Evolutionary conservation across 2,329 filamentous ascomycete genomes (phyloP).

Genomic region (Trichoderma guizhouense): DNA sequence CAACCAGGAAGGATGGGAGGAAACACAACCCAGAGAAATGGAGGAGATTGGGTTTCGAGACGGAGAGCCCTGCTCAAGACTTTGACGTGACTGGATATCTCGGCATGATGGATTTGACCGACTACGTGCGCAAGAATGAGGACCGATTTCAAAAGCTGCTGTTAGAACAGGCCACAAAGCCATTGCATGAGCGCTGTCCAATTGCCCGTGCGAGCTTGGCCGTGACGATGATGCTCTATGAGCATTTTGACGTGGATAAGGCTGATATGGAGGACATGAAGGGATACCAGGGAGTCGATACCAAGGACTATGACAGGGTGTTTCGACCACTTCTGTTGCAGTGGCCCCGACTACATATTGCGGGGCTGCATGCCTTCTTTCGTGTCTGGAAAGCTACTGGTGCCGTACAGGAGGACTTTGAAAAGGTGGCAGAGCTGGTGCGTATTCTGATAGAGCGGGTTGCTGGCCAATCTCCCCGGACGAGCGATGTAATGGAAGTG

Average conservation of each 20-base stretch:
- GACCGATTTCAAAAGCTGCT: constrained; percentile 90
- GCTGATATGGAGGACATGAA: constrained; percentile 75
- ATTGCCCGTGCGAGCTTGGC: constrained; percentile 82
- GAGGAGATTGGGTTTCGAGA: constrained; percentile 86
- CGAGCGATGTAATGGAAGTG: constrained; percentile 79
- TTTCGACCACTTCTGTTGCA: constrained; percentile 87
- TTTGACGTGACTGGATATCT: constrained; percentile 85
- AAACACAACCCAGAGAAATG: constrained; percentile 88
- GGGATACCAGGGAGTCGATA: constrained; percentile 70
- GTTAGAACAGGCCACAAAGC: constrained; percentile 78
- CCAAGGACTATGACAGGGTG: constrained; percentile 76
- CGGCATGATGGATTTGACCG: constrained; percentile 95
- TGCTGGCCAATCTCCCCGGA: constrained; percentile 75
- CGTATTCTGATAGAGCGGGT: constrained; percentile 88
- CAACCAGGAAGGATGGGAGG: constrained; percentile 57
- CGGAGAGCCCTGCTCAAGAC: constrained; percentile 80
- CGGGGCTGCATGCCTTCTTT: constrained; percentile 82
- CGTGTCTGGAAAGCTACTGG: constrained; percentile 89
- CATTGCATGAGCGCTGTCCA: constrained; percentile 72
- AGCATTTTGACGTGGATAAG: constrained; percentile 92
- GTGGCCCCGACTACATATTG: constrained; percentile 87
- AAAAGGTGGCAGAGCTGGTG: constrained; percentile 87
- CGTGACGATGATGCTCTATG: constrained; percentile 83
- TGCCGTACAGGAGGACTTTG: constrained; percentile 81
- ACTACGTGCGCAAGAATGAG: constrained; percentile 89